Conservation (phyloP, 805 yeast genomes). For the Tetrapisispora nanseiensis region DNA sequence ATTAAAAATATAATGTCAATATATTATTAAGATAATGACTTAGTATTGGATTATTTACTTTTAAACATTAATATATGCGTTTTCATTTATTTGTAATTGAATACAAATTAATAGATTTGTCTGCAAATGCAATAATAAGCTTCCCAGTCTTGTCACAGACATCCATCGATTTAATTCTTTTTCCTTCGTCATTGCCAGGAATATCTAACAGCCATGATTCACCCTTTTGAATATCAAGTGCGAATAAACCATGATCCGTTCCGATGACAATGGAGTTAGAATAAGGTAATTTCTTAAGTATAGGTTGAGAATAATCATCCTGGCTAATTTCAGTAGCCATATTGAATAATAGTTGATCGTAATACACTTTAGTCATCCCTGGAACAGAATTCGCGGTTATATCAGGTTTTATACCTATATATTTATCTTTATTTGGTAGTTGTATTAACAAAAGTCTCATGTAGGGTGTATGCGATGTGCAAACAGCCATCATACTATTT, state of each 20-base stretch:
- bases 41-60: too few relatives aligned
- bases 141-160: constrained; percentile 4
- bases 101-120: constrained; percentile 9
- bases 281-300: constrained; percentile 11
- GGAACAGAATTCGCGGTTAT: too few relatives aligned
- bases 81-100: background rate
- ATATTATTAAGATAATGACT: too few relatives aligned
- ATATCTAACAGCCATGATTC: constrained; percentile 23
- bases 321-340: constrained; percentile 23
- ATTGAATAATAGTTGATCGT: constrained; percentile 21
- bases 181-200: constrained; percentile 26
- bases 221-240: constrained; percentile 19
- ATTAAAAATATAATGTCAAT: too few relatives aligned
- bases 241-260: constrained; percentile 20
- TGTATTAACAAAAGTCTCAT: constrained; percentile 54
- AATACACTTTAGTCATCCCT: constrained; percentile 10
- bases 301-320: constrained; percentile 24
- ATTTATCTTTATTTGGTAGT: constrained; percentile 27
- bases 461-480: constrained; percentile 70
- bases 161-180: constrained; percentile 21
- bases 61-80: background rate
- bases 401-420: background rate
- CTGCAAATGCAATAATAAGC: constrained; percentile 14
- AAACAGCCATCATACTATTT: constrained; percentile 38
- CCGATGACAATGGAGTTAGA: constrained; percentile 21